Percentiles rank a stretch among this genome's conserved stretches.
Evolutionary conservation across 1,139 yeast genomes (phyloP).

Genomic region (Blastobotrys proliferans): DNA sequence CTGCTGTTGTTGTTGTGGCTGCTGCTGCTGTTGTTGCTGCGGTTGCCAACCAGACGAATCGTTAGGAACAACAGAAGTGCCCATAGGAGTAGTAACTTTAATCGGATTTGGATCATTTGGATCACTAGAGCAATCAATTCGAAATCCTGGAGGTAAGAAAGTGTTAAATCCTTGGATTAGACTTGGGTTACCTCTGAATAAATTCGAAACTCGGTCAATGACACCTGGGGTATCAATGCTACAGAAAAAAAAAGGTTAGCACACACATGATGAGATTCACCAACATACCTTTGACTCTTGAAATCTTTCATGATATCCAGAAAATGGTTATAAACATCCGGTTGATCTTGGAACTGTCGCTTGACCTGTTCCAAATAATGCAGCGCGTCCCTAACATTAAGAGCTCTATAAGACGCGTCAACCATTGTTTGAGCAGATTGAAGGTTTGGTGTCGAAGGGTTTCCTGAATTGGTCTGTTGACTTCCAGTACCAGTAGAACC

Average conservation of each 20-base stretch:
- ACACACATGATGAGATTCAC: slow-evolving; percentile 1
- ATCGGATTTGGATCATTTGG: slow-evolving; percentile 92
- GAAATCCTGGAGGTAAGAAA: slow-evolving; percentile 92
- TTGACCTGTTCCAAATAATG: slow-evolving; percentile 95
- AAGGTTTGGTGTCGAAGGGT: slow-evolving; percentile 16
- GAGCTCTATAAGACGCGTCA: slow-evolving; percentile 55
- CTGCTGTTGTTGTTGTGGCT: slow-evolving; percentile 10
- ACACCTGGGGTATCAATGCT: slow-evolving; percentile 98
- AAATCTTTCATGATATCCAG: slow-evolving; percentile 98
- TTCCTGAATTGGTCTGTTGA: slow-evolving; percentile 12
- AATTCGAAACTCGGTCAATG: slow-evolving; percentile 84
- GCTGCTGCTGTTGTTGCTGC: slow-evolving; percentile 21
- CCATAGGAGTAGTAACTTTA: slow-evolving; percentile 92
- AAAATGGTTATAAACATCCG: slow-evolving; percentile 93
- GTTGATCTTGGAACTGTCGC: slow-evolving; percentile 83
- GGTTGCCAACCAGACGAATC: slow-evolving; percentile 14
- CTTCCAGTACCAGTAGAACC: too few species aligned
- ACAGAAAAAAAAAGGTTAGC: slow-evolving; percentile 8
- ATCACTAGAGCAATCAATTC: slow-evolving; percentile 86
- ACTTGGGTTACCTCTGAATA: slow-evolving; percentile 89
- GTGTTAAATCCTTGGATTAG: slow-evolving; percentile 96
- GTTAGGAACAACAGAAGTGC: slow-evolving; percentile 48
- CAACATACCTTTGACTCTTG: slow-evolving; percentile 72
- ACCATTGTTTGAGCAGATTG: slow-evolving; percentile 27
- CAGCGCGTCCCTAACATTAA: slow-evolving; percentile 93